Evolutionary conservation across 2,329 filamentous ascomycete genomes (phyloP), one percentile per base, ranked within the genome.

Genomic region (Beauveria medogensis): DNA sequence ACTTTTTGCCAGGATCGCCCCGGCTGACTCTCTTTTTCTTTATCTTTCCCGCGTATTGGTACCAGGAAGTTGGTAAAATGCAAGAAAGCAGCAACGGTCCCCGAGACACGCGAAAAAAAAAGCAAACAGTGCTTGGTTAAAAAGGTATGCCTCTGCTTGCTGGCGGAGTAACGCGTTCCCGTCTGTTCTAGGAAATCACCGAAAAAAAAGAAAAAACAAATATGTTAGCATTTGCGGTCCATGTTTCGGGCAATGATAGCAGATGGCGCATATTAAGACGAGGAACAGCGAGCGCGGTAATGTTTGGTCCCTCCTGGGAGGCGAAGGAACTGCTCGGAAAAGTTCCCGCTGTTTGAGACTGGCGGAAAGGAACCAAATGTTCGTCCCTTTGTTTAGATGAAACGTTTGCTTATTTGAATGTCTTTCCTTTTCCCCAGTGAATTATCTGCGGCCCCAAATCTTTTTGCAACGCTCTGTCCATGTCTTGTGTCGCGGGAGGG

Each of bases 351-450:
- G 55, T 58, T 58, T 51, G 28, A 58, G 55, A 43, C 14, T 28
- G 8, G 20, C 20, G 55, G 14, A 41, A 51, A 51, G 34, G 14
- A 58, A 37, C n/a, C 18, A 30, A 51, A 58, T 30, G 47, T 51
- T 41, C 34, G 34, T 58, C 46, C 46, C 55, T 51, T 58, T 58
- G 55, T 58, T 51, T 57, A 57, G 43, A 50, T 50, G 55, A 50
- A 51, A 58, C 44, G 9, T 41, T 44, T 43, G 22, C 37, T 58
- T 58, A n/a, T 50, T 58, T 41, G 12, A 16, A 37, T 37, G 34
- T 37, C 18, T 43, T 51, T 48, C 12, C 16, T 34, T 34, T 22
- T n/a, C 9, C 43, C 44, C 50, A 2, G 22, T 48, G n/a, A n/a
- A 22, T 50, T 28, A 20, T 48, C 30, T 40, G 46, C 26, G 46